Base-by-base conservation (phyloP, 169 alveolate genomes). In the Plasmodium cynomolgi region DNA sequence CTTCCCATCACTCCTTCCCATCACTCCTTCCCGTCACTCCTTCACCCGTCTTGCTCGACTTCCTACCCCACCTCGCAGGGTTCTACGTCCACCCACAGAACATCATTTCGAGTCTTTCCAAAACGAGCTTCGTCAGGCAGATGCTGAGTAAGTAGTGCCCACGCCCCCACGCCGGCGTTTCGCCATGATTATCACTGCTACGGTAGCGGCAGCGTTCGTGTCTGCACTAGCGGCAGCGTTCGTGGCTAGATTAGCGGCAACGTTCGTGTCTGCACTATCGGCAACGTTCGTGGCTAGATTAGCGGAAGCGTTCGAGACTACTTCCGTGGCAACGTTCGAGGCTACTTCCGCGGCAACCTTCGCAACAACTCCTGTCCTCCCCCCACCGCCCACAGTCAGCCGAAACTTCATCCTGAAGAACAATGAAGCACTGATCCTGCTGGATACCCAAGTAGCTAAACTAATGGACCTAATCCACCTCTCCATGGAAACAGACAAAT, bases 381-480 rank as follows among this genome's bases (percentile, higher is more conserved):
- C 20, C 68, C 0, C 56, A 7, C 33, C 62, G 13, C 20, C 84
- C 71, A 15, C 77, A 85, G 93, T 85, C 23, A 75, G 86, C 62
- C 41, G 93, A 75, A 85, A 85, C 34, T 85, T 74, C 58, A 75
- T 74, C n/a, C 26, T 85, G 80, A 85, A 23, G 29, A 1, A 75
- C 47, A 74, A 8, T 11, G 81, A 85, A 33, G 54, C 79, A 29
- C 72, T 85, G 6, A 34, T 39, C 33, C 37, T 50, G 33, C n/a
- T 85, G 80, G 93, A 85, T 13, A 85, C 93, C n/a, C 93, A 85
- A 54, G 71, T 85, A 2, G 33, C 93, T 4, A 85, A 77, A 39
- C 68, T 85, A n/a, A 56, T 85, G 37, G 93, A 85, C 9, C 20
- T 85, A 6, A 85, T 85, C 54, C 23, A 75, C 71, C 68, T 85